Percentiles rank a stretch among this genome's conserved stretches.
These are phyloP conservation scores for Penicillium sp. DNA, from an alignment of 2,329 filamentous ascomycete species.

Conservation along the genomic window DNA sequence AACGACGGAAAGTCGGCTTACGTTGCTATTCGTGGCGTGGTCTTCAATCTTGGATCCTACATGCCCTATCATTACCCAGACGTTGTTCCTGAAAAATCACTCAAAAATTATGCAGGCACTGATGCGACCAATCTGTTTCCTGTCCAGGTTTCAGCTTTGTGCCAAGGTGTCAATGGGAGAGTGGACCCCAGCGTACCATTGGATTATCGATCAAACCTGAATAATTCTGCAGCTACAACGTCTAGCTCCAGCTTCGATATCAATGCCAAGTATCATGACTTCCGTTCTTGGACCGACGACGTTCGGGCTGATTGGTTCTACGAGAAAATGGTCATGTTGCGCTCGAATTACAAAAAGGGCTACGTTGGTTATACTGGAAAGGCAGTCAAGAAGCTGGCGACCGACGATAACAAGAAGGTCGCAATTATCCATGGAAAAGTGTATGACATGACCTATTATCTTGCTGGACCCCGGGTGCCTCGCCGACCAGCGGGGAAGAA, in stretches of 20 bases:
- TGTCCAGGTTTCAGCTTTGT: constrained; percentile 88
- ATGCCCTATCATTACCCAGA: constrained; percentile 75
- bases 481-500: constrained; percentile 56
- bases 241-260: constrained; percentile 66
- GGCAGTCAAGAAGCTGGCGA: constrained; percentile 70
- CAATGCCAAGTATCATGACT: constrained; percentile 86
- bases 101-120: constrained; percentile 79
- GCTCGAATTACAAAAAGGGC: constrained; percentile 78
- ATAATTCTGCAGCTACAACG: constrained; percentile 66
- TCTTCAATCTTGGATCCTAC: constrained; percentile 78
- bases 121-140: constrained; percentile 92
- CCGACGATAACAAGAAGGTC: constrained; percentile 61
- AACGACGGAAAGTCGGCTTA: constrained; percentile 65
- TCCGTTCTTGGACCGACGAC: constrained; percentile 79
- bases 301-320: constrained; percentile 87
- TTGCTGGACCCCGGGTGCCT: constrained; percentile 69
- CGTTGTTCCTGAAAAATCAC: constrained; percentile 58
- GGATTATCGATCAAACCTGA: constrained; percentile 71
- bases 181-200: constrained; percentile 74
- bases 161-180: constrained; percentile 68
- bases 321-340: constrained; percentile 79
- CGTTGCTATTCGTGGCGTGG: constrained; percentile 80
- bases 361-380: constrained; percentile 77
- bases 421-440: constrained; percentile 76
- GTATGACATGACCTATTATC: constrained; percentile 86